These are phyloP conservation scores for Oryza brachyantha DNA, from an alignment of 176 grass and related monocot species.

Conservation along the genomic window DNA sequence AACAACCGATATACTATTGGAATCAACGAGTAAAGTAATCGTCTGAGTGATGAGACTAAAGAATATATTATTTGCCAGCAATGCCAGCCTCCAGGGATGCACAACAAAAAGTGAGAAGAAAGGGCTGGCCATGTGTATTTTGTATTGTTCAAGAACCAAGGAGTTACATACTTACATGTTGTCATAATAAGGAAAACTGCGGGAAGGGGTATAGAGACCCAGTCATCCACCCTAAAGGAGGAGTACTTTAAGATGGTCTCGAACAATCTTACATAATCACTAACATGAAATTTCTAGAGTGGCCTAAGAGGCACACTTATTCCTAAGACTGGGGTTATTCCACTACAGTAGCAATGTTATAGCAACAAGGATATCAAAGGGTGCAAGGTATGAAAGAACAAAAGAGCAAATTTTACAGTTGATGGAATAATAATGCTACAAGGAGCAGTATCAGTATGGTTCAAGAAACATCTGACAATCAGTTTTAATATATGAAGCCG, in stretches of 20 bases:
- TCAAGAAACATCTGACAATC: background rate
- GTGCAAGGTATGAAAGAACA: background rate
- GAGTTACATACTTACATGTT: too few species aligned
- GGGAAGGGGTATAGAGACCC: background rate
- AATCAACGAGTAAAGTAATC: background rate
- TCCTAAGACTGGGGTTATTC: background rate
- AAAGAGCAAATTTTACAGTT: background rate
- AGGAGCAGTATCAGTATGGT: background rate
- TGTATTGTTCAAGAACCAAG: background rate
- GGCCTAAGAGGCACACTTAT: background rate
- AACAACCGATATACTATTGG: background rate
- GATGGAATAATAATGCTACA: background rate
- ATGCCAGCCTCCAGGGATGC: background rate
- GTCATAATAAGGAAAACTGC: too few species aligned
- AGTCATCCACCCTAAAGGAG: too few species aligned
- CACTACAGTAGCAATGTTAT: background rate
- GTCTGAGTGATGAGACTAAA: background rate
- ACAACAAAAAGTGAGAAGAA: background rate
- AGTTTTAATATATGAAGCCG: background rate
- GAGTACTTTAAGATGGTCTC: too few species aligned
- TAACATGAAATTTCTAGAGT: too few species aligned
- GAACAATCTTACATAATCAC: too few species aligned
- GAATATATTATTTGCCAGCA: background rate
- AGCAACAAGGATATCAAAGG: background rate
- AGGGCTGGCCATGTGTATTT: background rate